Base-by-base conservation (phyloP, 768 basidiomycete species). In the Sporobolomyces pararoseus region DNA sequence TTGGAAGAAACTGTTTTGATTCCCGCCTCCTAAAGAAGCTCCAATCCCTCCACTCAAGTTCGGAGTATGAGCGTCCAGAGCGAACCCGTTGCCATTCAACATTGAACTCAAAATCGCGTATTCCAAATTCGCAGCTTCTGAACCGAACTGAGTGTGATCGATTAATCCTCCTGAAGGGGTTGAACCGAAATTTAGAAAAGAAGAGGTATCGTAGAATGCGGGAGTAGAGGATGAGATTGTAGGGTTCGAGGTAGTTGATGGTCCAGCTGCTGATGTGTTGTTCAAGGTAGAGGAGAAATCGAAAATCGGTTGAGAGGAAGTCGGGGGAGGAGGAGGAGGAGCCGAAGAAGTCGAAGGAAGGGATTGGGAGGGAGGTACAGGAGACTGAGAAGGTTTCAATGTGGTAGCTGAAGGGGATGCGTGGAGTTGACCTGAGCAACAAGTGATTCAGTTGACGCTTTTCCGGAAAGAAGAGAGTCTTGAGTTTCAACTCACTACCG, bases 21-120 rank as follows among this genome's bases (percentile, higher is more conserved):
- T 42, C 17, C 39, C 39, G 9, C 39, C 39, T 10, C 39, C 39
- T n/a, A n/a, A n/a, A n/a, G n/a, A n/a, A 42, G 7, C 42, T 27
- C 59, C 59, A 39, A 61, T 61, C 31, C 59, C 59, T 4, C 59
- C 59, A 17, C 59, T 49, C 46, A 61, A 44, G n/a, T 61, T 61
- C 27, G 57, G 58, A 54, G 42, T 21, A 10, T 54, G 60, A 10
- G 53, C 49, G 34, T 73, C 73, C 47, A 53, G 25, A 17, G 87
- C 84, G 74, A 86, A 89, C 46, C 90, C 91, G 58, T 71, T 70
- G 17, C 73, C 75, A 60, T 76, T 72, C 29, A 98, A 84, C 77
- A 98, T 94, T 29, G 89, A 86, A 54, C 90, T 91, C 9, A 98
- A 85, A 74, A 96, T 95, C 55, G 91, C 91, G 80, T 96, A 98